These are phyloP conservation scores for Linum lewisii DNA, from an alignment of 345 rosid species.

Conservation along the genomic window DNA sequence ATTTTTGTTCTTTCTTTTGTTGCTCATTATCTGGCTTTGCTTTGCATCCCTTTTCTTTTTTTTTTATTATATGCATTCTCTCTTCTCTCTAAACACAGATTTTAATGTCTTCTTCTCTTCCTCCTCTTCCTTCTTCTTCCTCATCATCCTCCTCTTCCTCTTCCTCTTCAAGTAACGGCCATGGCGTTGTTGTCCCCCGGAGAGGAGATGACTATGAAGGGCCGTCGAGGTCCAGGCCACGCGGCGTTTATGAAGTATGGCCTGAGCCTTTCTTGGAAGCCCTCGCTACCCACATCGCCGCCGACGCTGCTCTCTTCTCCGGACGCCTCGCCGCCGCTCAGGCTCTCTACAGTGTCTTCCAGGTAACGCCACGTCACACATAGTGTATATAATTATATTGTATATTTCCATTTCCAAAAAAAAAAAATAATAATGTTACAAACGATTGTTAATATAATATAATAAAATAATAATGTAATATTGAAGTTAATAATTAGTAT, in stretches of 20 bases:
- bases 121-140: background rate
- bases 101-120: background rate
- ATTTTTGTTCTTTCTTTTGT: too few relatives aligned
- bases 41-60: too few relatives aligned
- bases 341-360: conserved; percentile 64
- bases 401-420: too few relatives aligned
- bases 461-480: too few relatives aligned
- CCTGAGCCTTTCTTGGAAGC: conserved; percentile 89
- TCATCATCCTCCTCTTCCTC: background rate
- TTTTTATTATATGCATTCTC: too few relatives aligned
- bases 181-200: background rate
- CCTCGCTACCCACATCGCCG: conserved; percentile 65
- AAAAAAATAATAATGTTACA: too few relatives aligned
- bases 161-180: background rate
- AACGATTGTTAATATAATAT: too few relatives aligned
- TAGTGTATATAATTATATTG: background rate
- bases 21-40: too few relatives aligned
- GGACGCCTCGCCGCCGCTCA: conserved; percentile 73
- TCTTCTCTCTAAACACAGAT: too few relatives aligned
- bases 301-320: conserved; percentile 36
- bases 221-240: conserved; percentile 46
- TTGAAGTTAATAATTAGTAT: too few relatives aligned
- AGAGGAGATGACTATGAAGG: background rate
- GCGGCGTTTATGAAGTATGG: conserved; percentile 61
- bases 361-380: conserved; percentile 39